These are phyloP conservation scores for Candida koratica DNA, from an alignment of 805 yeast genomes.

Conservation along the genomic window DNA sequence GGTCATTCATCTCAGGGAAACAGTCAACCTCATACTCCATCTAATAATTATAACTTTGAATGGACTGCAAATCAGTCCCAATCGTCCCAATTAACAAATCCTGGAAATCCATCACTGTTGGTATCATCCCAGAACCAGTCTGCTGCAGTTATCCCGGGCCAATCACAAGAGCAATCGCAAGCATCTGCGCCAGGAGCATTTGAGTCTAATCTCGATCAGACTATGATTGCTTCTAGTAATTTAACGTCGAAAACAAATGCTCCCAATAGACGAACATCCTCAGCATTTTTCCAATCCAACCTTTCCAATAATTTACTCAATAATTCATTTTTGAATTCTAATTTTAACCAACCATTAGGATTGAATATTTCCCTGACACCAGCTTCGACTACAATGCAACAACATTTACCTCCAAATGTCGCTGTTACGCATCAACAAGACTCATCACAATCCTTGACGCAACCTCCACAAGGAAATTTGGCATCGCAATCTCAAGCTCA, in stretches of 20 bases:
- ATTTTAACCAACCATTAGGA: constrained; percentile 9
- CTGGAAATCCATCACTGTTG: constrained; percentile 1
- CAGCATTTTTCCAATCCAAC: constrained; percentile 43
- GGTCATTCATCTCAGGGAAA: constrained; percentile 24
- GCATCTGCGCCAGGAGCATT: neutral
- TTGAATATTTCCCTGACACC: constrained; percentile 4
- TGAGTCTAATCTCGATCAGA: constrained; percentile 7
- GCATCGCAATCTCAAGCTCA: neutral
- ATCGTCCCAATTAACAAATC: constrained; percentile 13
- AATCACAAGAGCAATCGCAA: constrained; percentile 1
- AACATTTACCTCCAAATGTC: constrained; percentile 4
- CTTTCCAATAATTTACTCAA: constrained; percentile 15
- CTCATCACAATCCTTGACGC: constrained; percentile 3
- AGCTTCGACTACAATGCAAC: constrained; percentile 2
- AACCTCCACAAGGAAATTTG: constrained; percentile 11
- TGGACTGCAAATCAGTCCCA: constrained; percentile 13
- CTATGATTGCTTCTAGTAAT: constrained; percentile 16
- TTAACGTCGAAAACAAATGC: constrained; percentile 14
- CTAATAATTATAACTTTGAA: constrained; percentile 14
- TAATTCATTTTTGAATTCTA: constrained; percentile 14
- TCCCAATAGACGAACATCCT: constrained; percentile 51
- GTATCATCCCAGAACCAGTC: constrained; percentile 11
- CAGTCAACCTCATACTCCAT: constrained; percentile 17
- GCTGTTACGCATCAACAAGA: neutral
- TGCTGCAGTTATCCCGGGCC: neutral